Conservation (phyloP, 192 early-diverging fungal species). For the Podila horticola region DNA sequence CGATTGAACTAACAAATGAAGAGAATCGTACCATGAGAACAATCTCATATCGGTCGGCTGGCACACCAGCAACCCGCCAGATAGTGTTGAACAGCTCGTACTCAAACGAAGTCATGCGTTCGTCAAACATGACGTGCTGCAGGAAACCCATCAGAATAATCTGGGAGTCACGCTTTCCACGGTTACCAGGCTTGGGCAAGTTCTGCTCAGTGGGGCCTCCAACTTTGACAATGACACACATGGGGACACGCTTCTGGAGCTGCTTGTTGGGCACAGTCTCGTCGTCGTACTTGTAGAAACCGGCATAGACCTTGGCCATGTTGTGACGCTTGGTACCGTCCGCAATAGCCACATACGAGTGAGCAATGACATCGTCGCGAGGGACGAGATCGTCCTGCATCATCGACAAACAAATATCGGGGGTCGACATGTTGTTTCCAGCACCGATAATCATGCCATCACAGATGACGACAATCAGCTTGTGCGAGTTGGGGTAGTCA, state of each 20-base stretch:
- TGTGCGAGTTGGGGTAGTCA: constrained; percentile 81
- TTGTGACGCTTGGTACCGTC: constrained; percentile 94
- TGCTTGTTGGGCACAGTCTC: constrained; percentile 62
- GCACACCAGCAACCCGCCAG: constrained; percentile 76
- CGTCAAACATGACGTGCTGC: constrained; percentile 89
- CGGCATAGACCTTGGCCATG: constrained; percentile 92
- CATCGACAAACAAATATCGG: constrained; percentile 82
- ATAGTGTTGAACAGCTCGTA: constrained; percentile 85
- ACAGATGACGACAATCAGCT: constrained; percentile 80
- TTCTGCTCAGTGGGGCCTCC: constrained; percentile 70
- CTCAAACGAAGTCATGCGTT: constrained; percentile 86
- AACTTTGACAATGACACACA: constrained; percentile 79
- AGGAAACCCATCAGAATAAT: constrained; percentile 96
- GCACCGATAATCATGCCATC: constrained; percentile 85
- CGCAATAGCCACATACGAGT: constrained; percentile 91
- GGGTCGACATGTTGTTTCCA: constrained; percentile 81
- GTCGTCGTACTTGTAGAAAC: constrained; percentile 84
- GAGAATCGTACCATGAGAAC: constrained; percentile 68
- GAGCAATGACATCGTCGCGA: constrained; percentile 70
- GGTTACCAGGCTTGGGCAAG: constrained; percentile 80
- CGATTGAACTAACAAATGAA: background rate
- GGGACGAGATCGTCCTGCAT: constrained; percentile 76
- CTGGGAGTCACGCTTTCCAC: constrained; percentile 98
- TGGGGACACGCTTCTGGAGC: constrained; percentile 70
- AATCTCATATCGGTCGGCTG: constrained; percentile 81